A percentile compares a stretch with the other conserved stretches of the same genome.
Evolutionary conservation across 2,329 filamentous ascomycete species (phyloP).

Genomic region (Cladobotryum protrusum): DNA sequence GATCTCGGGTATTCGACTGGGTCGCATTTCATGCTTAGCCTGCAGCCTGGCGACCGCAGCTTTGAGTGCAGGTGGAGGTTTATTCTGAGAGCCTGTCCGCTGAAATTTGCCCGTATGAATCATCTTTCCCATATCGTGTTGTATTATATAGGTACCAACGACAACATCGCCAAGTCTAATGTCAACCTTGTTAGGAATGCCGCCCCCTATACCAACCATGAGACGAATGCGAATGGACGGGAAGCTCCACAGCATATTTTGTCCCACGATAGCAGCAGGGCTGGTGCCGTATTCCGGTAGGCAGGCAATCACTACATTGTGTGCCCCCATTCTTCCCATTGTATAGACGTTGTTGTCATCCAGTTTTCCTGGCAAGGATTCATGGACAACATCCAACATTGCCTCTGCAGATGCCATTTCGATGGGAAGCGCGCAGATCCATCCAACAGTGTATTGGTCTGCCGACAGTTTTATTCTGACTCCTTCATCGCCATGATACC

Average conservation of each 20-base stretch:
- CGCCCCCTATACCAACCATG: slow-evolving; percentile 16
- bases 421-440: neutral
- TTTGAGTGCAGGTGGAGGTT: neutral
- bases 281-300: slow-evolving; percentile 19
- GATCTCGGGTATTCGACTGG: neutral
- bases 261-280: slow-evolving; percentile 25
- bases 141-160: slow-evolving; percentile 10
- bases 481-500: too few relatives aligned
- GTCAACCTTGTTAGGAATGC: slow-evolving; percentile 7
- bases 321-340: neutral
- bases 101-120: neutral
- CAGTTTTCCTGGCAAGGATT: neutral
- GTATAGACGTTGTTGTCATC: neutral
- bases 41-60: neutral
- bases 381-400: neutral
- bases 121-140: slow-evolving; percentile 12
- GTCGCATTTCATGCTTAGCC: neutral
- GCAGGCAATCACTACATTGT: slow-evolving; percentile 1
- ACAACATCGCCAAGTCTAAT: slow-evolving; percentile 19
- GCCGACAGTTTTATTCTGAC: too few relatives aligned
- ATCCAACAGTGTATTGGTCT: neutral
- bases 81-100: neutral
- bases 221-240: slow-evolving; percentile 16
- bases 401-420: neutral
- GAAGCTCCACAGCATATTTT: slow-evolving; percentile 26